Evolutionary conservation across 306 rosid species (phyloP).

Genomic region (Alnus glutinosa): DNA sequence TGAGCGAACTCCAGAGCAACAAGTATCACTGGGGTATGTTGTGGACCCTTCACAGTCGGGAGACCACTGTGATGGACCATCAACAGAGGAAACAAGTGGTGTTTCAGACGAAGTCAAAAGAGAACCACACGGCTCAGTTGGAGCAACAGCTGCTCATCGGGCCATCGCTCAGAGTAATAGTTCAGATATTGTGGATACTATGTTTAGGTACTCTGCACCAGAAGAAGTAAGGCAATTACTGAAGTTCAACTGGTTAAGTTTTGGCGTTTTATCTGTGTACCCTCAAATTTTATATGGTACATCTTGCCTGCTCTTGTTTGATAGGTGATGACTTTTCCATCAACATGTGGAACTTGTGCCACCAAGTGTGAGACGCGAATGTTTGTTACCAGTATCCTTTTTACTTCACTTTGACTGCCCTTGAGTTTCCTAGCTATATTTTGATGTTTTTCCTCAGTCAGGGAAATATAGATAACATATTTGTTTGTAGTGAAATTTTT

Average conservation of each 20-base stretch:
- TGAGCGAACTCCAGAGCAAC: conserved; percentile 92
- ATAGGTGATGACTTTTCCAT: conserved; percentile 98
- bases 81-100: conserved; percentile 35
- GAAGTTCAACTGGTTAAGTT: conserved; percentile 12
- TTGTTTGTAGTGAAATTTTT: not conserved
- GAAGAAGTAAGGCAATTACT: conserved; percentile 65
- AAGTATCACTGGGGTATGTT: conserved; percentile 70
- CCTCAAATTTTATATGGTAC: not conserved
- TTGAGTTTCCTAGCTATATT: conserved; percentile 18
- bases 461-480: not conserved
- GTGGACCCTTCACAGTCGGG: conserved; percentile 52
- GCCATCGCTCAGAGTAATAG: conserved; percentile 93
- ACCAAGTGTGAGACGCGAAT: conserved; percentile 84
- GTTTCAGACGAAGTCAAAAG: conserved; percentile 46
- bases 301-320: conserved; percentile 27
- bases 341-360: conserved; percentile 85
- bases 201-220: conserved; percentile 87
- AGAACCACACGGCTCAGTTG: conserved; percentile 77
- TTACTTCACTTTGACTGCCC: conserved; percentile 6
- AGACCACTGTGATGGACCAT: conserved; percentile 39
- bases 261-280: conserved; percentile 5
- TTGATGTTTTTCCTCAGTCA: not conserved
- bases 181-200: conserved; percentile 77
- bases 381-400: conserved; percentile 90
- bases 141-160: conserved; percentile 86